Evolutionary conservation across 2,329 filamentous ascomycete genomes (phyloP), one percentile per base, ranked within the genome.

Genomic region (Trichoderma cornu-damae): DNA sequence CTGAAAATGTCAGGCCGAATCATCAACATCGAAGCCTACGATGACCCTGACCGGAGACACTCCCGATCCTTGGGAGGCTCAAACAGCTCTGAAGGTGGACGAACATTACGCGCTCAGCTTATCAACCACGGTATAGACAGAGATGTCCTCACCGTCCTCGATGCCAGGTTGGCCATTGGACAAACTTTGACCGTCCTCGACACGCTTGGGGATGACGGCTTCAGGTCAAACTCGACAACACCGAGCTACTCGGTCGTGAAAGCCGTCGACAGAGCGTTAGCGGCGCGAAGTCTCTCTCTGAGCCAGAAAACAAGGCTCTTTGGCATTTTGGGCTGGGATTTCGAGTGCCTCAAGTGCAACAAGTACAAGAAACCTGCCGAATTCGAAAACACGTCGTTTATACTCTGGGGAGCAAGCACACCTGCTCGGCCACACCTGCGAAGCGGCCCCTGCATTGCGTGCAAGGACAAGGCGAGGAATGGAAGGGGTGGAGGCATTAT

Each of bases 291-390:
- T 16, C 42, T 55, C 5, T 26, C 14, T 12, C 14, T 55, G 18
- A 20, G 43, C 7, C 30, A 30, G 30, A 55, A 55, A 26, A 35
- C 16, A n/a, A 18, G 20, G 1, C 52, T 55, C 3, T 55, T 47
- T 14, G 22, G 42, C 14, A 37, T 55, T 26, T n/a, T 55, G 7
- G 32, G 34, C 12, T 55, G 52, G 52, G 30, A 47, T 12, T 55
- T 55, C n/a, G 52, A 55, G 30, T 55, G 52, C 20, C 8, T 55
- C 30, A 40, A 22, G 6, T 55, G 52, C 42, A 55, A n/a, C 20
- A 47, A 18, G 18, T 32, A 26, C n/a, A 55, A 55, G 42, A 28
- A 7, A 32, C 18, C 52, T 9, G 47, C 14, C 7, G 35, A 55
- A 9, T 55, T 12, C 11, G 26, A 46, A 32, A 26, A 38, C 11